Conservation (phyloP, 179 eudicot genomes). For the Monotropa hypopitys region DNA sequence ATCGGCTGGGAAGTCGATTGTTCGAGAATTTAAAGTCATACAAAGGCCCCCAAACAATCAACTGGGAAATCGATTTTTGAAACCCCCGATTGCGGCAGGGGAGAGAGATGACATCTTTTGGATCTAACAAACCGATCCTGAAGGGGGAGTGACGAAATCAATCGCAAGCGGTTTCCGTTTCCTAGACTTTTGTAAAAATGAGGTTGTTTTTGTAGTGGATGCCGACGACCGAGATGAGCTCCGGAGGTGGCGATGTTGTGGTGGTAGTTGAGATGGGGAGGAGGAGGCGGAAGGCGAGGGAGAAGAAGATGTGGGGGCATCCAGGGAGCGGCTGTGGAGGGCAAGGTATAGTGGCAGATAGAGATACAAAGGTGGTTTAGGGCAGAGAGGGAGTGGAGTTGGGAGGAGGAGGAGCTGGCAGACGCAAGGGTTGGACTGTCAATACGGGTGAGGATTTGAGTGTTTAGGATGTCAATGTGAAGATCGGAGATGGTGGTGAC, state of each 20-base stretch:
- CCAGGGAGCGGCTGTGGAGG: conserved; percentile 48
- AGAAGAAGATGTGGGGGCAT: conserved; percentile 54
- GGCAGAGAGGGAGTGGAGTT: conserved; percentile 41
- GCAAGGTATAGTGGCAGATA: conserved; percentile 61
- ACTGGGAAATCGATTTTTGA: too few relatives aligned
- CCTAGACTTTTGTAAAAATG: conserved; percentile 41
- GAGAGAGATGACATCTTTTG: conserved; percentile 48
- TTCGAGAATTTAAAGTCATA: too few relatives aligned
- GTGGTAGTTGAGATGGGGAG: conserved; percentile 11
- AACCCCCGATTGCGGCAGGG: too few relatives aligned
- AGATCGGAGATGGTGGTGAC: neutral
- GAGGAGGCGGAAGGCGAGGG: conserved; percentile 34
- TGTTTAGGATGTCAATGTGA: conserved; percentile 11
- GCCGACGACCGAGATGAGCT: conserved; percentile 44
- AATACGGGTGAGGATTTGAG: conserved; percentile 53
- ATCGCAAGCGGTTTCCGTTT: conserved; percentile 46
- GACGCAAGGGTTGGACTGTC: conserved; percentile 65
- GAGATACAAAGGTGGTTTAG: conserved; percentile 39
- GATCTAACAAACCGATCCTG: conserved; percentile 53
- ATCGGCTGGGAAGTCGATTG: too few relatives aligned
- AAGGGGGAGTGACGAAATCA: conserved; percentile 83
- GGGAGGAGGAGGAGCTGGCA: conserved; percentile 39
- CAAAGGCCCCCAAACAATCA: too few relatives aligned
- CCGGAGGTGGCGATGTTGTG: neutral
- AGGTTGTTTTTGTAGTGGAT: conserved; percentile 31